A percentile compares a stretch with the other conserved stretches of the same genome.
Conservation (phyloP, 2,329 filamentous ascomycete species). For the Lasiodiplodia sp. region DNA sequence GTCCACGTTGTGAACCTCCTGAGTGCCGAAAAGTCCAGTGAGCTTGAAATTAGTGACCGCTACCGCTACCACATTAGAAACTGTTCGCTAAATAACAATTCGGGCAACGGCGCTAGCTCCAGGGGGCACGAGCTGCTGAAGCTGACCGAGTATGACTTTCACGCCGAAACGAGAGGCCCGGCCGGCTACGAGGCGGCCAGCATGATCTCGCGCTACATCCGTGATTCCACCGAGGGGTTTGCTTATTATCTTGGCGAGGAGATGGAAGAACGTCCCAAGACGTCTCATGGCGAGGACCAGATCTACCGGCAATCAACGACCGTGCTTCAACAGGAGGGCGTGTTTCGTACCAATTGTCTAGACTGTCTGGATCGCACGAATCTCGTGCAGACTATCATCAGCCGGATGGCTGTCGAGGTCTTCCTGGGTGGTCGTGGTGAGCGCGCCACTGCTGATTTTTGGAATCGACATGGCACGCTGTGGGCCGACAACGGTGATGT, state of each 20-base stretch:
- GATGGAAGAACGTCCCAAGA: conserved; percentile 58
- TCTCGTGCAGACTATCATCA: conserved; percentile 93
- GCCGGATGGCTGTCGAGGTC: conserved; percentile 86
- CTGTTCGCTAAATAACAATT: conserved; percentile 71
- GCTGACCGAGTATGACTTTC: conserved; percentile 93
- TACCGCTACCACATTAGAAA: conserved; percentile 80
- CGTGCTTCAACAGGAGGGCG: conserved; percentile 89
- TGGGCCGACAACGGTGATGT: conserved; percentile 98
- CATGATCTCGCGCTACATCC: conserved; percentile 80
- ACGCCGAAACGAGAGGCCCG: conserved; percentile 88
- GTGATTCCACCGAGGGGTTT: conserved; percentile 82
- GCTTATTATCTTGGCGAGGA: conserved; percentile 90
- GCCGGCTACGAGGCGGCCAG: conserved; percentile 90
- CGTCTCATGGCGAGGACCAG: conserved; percentile 51
- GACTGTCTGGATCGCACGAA: conserved; percentile 97
- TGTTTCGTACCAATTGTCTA: conserved; percentile 94
- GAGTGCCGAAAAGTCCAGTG: conserved; percentile 86
- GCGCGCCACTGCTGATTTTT: conserved; percentile 79
- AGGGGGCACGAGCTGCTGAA: conserved; percentile 76
- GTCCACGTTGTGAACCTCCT: conserved; percentile 93
- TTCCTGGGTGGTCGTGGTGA: conserved; percentile 79
- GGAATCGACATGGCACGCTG: conserved; percentile 87
- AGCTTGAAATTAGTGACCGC: conserved; percentile 80
- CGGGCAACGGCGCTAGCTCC: conserved; percentile 58
- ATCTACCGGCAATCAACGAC: conserved; percentile 61